phyloP scores from a whole-genome alignment of 2,329 filamentous ascomycete species.

The Delphinella strobiligena region DNA sequence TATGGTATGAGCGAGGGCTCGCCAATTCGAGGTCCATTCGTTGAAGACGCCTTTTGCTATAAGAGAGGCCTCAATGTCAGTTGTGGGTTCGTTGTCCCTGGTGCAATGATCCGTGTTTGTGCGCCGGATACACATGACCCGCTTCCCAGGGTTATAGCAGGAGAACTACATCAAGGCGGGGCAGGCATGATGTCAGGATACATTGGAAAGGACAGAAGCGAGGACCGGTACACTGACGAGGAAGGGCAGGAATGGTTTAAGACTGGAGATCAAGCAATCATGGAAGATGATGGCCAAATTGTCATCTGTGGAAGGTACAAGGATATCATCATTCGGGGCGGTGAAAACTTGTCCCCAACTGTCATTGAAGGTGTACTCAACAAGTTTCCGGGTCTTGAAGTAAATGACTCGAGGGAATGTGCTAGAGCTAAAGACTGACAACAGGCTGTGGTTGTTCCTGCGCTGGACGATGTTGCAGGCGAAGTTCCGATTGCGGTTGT shows the following conservation, averaged over 20 bases:
- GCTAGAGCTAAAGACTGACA: not conserved
- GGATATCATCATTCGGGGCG: constrained; percentile 38
- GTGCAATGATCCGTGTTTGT: not conserved
- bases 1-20: not conserved
- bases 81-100: no score
- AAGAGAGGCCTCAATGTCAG: no score
- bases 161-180: not conserved
- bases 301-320: constrained; percentile 24
- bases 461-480: constrained; percentile 33
- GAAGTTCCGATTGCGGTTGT: constrained; percentile 38
- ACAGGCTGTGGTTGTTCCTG: constrained; percentile 26
- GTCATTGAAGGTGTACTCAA: constrained; percentile 25
- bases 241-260: constrained; percentile 46
- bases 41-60: not conserved
- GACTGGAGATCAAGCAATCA: constrained; percentile 48
- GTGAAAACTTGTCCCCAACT: constrained; percentile 50
- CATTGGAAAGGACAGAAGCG: not conserved
- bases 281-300: constrained; percentile 32
- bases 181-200: not conserved
- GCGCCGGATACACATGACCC: not conserved
- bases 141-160: not conserved
- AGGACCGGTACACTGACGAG: constrained; percentile 15
- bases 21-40: not conserved
- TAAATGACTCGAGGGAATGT: not conserved
- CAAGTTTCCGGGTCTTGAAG: constrained; percentile 18